These are phyloP conservation scores for Hibiscus tridactylites DNA, from an alignment of 345 rosid genomes.

Conservation along the genomic window DNA sequence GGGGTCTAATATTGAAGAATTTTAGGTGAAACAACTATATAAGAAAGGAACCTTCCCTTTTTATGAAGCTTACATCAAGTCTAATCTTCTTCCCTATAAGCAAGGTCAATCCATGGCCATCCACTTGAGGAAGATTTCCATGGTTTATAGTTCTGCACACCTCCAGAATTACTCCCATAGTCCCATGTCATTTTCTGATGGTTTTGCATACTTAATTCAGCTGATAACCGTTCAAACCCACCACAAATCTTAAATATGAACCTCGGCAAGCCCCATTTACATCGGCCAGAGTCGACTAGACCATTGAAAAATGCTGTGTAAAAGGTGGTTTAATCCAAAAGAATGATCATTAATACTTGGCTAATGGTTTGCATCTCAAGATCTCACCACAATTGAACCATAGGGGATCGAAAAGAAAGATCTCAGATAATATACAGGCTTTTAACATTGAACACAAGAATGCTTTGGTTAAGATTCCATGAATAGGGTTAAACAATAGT, in stretches of 20 bases:
- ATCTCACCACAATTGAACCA: not conserved
- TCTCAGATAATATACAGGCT: conserved; percentile 15
- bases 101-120: not conserved
- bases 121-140: not conserved
- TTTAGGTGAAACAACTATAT: too few relatives aligned
- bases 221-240: not conserved
- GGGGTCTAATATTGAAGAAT: too few relatives aligned
- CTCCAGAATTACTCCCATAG: not conserved
- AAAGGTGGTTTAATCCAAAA: not conserved
- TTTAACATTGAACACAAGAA: not conserved
- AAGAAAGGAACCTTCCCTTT: not conserved
- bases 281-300: too few relatives aligned
- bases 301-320: not conserved
- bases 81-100: not conserved
- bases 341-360: not conserved
- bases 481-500: not conserved
- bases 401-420: not conserved
- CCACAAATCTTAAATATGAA: not conserved
- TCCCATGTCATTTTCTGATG: not conserved
- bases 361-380: not conserved
- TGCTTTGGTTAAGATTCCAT: not conserved
- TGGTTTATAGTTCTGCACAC: not conserved
- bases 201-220: not conserved
- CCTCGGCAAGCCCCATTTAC: not conserved
- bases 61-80: not conserved